Conservation (phyloP, 176 grass and related monocot species). For the Avena eriantha region DNA sequence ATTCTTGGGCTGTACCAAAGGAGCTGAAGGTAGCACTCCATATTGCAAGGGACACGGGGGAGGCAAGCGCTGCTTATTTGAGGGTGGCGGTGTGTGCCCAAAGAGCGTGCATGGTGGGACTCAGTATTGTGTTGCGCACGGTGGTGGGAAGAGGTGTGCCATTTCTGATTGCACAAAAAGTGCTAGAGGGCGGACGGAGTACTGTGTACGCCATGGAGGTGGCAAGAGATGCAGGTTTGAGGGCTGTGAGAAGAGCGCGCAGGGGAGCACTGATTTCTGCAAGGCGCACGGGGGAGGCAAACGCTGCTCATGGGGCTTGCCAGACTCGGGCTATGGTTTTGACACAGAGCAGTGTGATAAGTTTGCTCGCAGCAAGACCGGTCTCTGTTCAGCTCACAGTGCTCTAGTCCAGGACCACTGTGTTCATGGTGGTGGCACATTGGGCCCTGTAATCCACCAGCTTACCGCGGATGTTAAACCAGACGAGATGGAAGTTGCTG, state of each 20-base stretch:
- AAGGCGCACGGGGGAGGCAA: conserved; percentile 87
- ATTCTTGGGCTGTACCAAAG: conserved; percentile 83
- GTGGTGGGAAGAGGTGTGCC: conserved; percentile 88
- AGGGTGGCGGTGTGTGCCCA: conserved; percentile 81
- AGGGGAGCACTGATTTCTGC: conserved; percentile 87
- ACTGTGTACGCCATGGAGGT: conserved; percentile 92
- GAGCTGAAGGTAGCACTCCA: conserved; percentile 90
- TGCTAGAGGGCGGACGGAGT: conserved; percentile 84
- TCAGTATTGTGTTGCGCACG: conserved; percentile 82
- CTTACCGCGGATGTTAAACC: conserved; percentile 18
- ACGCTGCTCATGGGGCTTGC: conserved; percentile 63
- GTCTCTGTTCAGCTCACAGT: conserved; percentile 62
- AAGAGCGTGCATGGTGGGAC: conserved; percentile 93
- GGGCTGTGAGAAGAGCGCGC: conserved; percentile 76
- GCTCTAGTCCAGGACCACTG: conserved; percentile 79
- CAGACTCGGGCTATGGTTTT: conserved; percentile 25
- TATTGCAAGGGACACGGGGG: conserved; percentile 93
- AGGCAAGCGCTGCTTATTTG: conserved; percentile 85
- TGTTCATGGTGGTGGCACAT: conserved; percentile 73
- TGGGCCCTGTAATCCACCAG: conserved; percentile 42
- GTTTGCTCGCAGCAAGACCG: conserved; percentile 70
- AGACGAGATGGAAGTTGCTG: conserved; percentile 39
- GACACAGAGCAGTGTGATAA: conserved; percentile 60
- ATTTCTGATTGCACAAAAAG: conserved; percentile 75
- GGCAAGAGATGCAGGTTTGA: conserved; percentile 72